Base-by-base conservation (phyloP, 2,329 filamentous ascomycete genomes). In the Aspergillus hortae region DNA sequence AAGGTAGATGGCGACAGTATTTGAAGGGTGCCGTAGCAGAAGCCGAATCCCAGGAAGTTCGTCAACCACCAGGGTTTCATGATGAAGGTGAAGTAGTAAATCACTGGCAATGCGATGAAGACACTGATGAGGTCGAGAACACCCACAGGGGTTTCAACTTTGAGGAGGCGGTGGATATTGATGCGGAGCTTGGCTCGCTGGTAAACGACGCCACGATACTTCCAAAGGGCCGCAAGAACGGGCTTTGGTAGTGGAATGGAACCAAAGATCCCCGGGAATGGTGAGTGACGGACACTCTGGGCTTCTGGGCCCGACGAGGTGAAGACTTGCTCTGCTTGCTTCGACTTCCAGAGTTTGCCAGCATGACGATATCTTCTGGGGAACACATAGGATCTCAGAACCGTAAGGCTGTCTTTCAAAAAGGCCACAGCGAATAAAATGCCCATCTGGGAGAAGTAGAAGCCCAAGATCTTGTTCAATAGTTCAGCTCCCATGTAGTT, bases 1-100 rank as follows among this genome's bases (percentile, higher is more conserved):
- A 96, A 95, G 0, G 90, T 92, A 0, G 91, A 95, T 0, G 92
- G 91, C 1, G 91, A 95, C 76, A 97, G 84, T 48, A 95, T 74
- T 61, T 92, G 84, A 50, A 96, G 80, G 4, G 89, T 85, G 6
- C 83, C 82, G 64, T 97, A 96, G 59, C 87, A 92, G 74, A 96
- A 90, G 5, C 87, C 88, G 60, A 92, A 90, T 0, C 90, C 92
- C 63, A 96, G 81, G 33, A 95, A 74, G 66, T 97, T 97, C 43
- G 90, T 92, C 35, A 96, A 72, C 61, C 83, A 89, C 72, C 86
- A 87, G 30, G 82, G 80, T 59, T 82, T 84, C 23, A 72, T 71
- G 23, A 84, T 70, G 30, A 84, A 75, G 46, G 81, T 79, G 62
- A 89, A 86, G 70, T 91, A 92, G 6, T 78, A 68, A 17, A 86